These are phyloP conservation scores for Heliocybe sulcata DNA, from an alignment of 1,284 basidiomycete genomes.

Conservation along the genomic window DNA sequence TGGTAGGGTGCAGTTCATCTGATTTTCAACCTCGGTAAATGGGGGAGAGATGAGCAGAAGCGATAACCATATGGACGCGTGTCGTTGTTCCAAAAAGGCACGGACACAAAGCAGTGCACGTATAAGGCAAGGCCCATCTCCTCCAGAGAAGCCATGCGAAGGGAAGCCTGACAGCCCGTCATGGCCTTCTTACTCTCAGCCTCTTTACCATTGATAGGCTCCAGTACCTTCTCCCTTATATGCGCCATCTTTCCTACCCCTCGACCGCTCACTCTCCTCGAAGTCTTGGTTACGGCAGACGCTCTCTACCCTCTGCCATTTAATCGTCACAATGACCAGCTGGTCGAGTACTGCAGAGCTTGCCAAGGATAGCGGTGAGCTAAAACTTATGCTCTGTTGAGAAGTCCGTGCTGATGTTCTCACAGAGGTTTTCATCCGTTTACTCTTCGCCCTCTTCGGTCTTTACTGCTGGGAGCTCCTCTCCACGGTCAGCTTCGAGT, in stretches of 20 bases:
- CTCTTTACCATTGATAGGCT: neutral
- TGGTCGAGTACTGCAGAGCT: slow-evolving; percentile 48
- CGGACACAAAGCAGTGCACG: neutral
- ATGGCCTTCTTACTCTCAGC: neutral
- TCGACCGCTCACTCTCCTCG: neutral
- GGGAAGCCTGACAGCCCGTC: neutral
- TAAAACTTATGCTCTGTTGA: neutral
- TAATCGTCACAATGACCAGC: slow-evolving; percentile 36
- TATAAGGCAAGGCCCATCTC: neutral
- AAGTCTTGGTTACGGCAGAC: neutral
- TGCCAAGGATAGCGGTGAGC: slow-evolving; percentile 38
- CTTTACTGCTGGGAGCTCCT: slow-evolving; percentile 63
- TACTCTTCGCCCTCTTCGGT: slow-evolving; percentile 55
- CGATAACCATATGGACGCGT: neutral
- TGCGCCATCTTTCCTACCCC: neutral
- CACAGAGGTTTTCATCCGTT: slow-evolving; percentile 47
- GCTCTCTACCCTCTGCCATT: neutral
- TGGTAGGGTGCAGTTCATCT: neutral
- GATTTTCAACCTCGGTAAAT: too few species aligned
- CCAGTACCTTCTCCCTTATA: neutral
- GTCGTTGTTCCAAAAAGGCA: neutral
- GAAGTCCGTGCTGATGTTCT: slow-evolving; percentile 4
- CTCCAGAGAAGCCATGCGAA: neutral
- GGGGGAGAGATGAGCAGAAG: neutral
- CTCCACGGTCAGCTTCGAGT: slow-evolving; percentile 56